These are phyloP conservation scores for Aphanomyces astaci DNA, from an alignment of 352 stramenopile genomes.

Conservation along the genomic window DNA sequence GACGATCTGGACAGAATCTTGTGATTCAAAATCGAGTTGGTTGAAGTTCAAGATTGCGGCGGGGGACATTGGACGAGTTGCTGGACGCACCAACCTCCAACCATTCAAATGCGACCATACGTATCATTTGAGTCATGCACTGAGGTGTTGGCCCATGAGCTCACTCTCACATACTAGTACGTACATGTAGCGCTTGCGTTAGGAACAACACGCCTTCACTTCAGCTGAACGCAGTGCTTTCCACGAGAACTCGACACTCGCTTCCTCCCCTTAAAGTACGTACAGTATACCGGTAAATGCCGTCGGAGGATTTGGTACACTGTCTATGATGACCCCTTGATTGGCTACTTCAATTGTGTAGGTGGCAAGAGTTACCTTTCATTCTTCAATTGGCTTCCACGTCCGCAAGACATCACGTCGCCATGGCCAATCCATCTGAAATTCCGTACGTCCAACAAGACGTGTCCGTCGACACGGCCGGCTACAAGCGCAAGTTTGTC, in stretches of 20 bases:
- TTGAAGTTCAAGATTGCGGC: neutral
- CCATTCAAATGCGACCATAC: neutral
- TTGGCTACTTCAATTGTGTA: neutral
- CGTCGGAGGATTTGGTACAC: too few species aligned
- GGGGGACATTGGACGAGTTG: neutral
- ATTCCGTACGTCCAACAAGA: conserved; percentile 9
- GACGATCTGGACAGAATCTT: neutral
- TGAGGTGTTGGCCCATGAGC: too few species aligned
- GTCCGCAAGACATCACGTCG: too few species aligned
- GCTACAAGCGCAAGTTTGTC: conserved; percentile 22
- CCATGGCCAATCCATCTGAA: conserved; percentile 13
- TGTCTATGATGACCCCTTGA: too few species aligned
- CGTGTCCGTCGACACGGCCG: conserved; percentile 6
- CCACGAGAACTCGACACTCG: too few species aligned
- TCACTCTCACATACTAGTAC: too few species aligned
- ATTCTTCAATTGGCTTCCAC: conserved; percentile 14
- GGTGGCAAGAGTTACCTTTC: neutral
- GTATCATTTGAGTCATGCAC: too few species aligned
- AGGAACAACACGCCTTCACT: too few species aligned
- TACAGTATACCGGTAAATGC: too few species aligned
- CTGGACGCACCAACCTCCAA: neutral
- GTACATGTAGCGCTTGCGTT: too few species aligned
- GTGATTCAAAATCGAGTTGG: neutral
- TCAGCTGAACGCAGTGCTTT: too few species aligned
- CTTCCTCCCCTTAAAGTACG: too few species aligned